Evolutionary conservation across 345 rosid genomes (phyloP).

Genomic region (Pseudoturritis turrita): DNA sequence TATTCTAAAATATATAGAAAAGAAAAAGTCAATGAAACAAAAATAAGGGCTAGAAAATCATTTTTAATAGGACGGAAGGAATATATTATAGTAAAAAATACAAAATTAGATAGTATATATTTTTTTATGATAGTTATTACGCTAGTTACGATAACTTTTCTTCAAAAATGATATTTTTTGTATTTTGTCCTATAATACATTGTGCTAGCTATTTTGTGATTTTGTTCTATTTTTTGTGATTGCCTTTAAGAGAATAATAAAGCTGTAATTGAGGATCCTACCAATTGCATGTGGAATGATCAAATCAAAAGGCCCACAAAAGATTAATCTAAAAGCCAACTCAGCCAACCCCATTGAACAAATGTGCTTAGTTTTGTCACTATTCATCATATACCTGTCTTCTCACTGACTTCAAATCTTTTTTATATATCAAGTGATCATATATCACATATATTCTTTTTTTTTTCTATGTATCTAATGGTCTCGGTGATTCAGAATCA

Average conservation of each 20-base stretch:
- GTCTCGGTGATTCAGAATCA: conserved; percentile 28
- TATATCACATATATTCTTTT: background rate
- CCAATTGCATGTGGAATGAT: conserved; percentile 34
- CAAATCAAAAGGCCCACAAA: conserved; percentile 30
- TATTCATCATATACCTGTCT: conserved; percentile 32
- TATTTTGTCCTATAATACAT: background rate
- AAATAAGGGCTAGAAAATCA: too few species aligned
- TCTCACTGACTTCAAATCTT: conserved; percentile 32
- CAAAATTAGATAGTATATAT: too few species aligned
- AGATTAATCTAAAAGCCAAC: conserved; percentile 31
- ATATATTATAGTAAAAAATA: background rate
- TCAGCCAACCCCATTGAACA: conserved; percentile 28
- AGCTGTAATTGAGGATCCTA: conserved; percentile 31
- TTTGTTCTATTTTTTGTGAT: conserved; percentile 5
- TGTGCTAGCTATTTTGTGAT: background rate
- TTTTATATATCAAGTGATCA: conserved; percentile 25
- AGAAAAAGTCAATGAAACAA: too few species aligned
- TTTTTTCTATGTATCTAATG: conserved; percentile 20
- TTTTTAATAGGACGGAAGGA: background rate
- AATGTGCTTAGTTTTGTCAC: conserved; percentile 27
- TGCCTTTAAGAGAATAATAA: conserved; percentile 20
- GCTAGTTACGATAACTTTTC: background rate
- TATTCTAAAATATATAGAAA: too few species aligned
- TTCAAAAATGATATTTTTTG: background rate
- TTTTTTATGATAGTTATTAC: background rate